A percentile compares a stretch with the other conserved stretches of the same genome.
Evolutionary conservation across 176 grass and related monocot genomes (phyloP).

Genomic region (Puya raimondii): DNA sequence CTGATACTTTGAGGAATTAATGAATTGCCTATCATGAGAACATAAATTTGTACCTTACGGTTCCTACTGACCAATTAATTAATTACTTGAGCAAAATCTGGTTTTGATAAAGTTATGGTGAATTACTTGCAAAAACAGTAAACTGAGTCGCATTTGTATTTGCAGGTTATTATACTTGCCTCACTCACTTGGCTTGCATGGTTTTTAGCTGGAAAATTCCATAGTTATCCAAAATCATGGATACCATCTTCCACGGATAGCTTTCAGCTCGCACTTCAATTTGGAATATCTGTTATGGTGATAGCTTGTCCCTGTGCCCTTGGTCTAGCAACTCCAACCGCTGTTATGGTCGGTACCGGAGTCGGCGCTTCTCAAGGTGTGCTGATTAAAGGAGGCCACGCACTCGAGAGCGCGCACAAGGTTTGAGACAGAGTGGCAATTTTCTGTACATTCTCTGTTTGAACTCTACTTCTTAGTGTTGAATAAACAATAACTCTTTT

Average conservation of each 20-base stretch:
- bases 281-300: constrained; percentile 96
- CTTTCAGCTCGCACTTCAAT: constrained; percentile 91
- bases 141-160: neutral
- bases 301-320: constrained; percentile 93
- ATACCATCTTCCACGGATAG: constrained; percentile 92
- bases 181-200: constrained; percentile 74
- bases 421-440: constrained; percentile 10
- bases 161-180: constrained; percentile 66
- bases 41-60: no score
- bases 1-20: no score
- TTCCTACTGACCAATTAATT: no score
- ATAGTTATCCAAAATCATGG: constrained; percentile 63
- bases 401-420: constrained; percentile 90
- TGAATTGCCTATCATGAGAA: no score
- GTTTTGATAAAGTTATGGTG: no score
- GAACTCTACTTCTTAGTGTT: neutral
- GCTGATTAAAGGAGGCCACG: constrained; percentile 91
- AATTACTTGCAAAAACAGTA: neutral
- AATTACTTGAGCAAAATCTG: no score
- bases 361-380: constrained; percentile 90
- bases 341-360: constrained; percentile 96
- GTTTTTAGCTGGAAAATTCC: constrained; percentile 72
- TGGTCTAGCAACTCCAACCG: constrained; percentile 89
- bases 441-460: neutral
- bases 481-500: neutral